A percentile compares a stretch with the other conserved stretches of the same genome.
phyloP scores from a whole-genome alignment of 2,329 filamentous ascomycete species.

The Ophiostoma ips region DNA sequence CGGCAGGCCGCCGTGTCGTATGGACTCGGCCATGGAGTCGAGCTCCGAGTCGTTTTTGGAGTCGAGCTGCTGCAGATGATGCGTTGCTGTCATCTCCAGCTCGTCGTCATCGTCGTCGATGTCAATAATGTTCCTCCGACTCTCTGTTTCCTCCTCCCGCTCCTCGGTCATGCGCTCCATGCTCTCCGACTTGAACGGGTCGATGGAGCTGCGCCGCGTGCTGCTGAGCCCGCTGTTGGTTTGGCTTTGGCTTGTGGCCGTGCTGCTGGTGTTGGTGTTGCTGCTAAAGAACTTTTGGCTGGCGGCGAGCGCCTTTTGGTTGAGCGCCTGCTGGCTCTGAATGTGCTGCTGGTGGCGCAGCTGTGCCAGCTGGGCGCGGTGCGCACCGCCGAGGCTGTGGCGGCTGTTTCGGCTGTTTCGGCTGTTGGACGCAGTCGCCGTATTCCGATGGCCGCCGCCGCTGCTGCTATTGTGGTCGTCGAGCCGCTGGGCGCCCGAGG shows the following conservation, averaged over 20 bases:
- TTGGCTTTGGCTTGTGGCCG: too few species aligned
- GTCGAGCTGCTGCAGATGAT: neutral
- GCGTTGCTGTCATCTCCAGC: neutral
- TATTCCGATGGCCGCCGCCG: neutral
- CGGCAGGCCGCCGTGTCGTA: neutral
- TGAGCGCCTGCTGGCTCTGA: neutral
- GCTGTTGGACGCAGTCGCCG: too few species aligned
- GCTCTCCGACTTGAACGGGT: conserved; percentile 6
- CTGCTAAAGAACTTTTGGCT: neutral
- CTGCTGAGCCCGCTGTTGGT: too few species aligned
- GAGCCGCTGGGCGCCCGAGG: conserved; percentile 6
- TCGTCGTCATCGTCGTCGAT: neutral
- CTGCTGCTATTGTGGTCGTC: conserved; percentile 2
- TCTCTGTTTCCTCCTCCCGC: too few species aligned
- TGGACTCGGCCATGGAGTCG: neutral
- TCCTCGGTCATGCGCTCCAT: conserved; percentile 9
- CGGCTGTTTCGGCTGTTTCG: neutral
- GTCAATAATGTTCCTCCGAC: too few species aligned
- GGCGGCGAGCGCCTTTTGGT: neutral
- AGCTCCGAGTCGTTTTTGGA: neutral
- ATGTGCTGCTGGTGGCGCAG: neutral
- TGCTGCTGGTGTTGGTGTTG: neutral
- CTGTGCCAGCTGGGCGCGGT: neutral
- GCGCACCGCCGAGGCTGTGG: neutral
- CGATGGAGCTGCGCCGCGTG: neutral